Base-by-base conservation (phyloP, 2,329 filamentous ascomycete species). In the Penicillium occitanis region DNA sequence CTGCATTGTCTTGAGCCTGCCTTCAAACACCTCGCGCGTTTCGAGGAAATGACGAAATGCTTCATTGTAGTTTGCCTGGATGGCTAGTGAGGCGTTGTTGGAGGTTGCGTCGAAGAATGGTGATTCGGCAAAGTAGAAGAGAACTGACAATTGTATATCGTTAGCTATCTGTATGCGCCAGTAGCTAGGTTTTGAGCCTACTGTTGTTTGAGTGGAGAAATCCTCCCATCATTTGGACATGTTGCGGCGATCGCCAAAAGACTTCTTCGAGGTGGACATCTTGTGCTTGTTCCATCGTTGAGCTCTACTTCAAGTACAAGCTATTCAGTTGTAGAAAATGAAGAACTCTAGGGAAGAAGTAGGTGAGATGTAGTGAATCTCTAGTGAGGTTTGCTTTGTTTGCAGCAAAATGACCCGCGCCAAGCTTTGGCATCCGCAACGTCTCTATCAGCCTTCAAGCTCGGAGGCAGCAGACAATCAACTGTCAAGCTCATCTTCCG, bases 41-140 rank as follows among this genome's bases (percentile, higher is more conserved):
- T 83, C 80, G 65, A 86, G 78, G 50, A 84, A 79, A 60, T 82
- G 77, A 65, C 81, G 81, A 67, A 83, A 78, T 48, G 80, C 76
- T 68, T 81, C 79, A 67, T 85, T 82, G 68, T 78, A 79, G 66
- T 77, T 80, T 13, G 82, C 80, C 72, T 88, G 86, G 28, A 80
- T 79, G 68, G 84, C 77, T 60, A 86, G 77, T 10, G 85, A 80
- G 68, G 84, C 83, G 76, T 89, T 89, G 75, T 88, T 88, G 67
- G 84, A 87, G 14, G 81, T 83, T 28, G 79, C 76, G 68, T 89
- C 87, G 74, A 87, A 88, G 79, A 88, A 89, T n/a, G 85, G 86
- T 1, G 86, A 87, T 70, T 85, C 81, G 65, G 81, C 81, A 73
- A 90, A 88, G 75, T 89, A 89, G 72, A 85, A 86, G 64, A 88